phyloP scores from a whole-genome alignment of 1,284 basidiomycete genomes.

The Spongispora temasekensis region DNA sequence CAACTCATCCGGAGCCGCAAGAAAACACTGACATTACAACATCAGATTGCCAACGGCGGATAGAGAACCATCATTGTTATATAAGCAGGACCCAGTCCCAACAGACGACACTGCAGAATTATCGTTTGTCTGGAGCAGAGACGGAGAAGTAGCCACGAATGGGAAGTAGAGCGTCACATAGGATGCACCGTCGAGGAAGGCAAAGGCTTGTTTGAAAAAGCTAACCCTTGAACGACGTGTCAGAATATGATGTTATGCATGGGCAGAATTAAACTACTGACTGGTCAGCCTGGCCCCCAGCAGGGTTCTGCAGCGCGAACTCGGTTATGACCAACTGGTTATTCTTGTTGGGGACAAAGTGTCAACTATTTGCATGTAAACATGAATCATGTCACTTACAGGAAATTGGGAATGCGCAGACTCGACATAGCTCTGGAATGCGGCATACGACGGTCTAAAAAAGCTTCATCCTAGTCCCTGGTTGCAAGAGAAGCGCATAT shows the following conservation, averaged over 20 bases:
- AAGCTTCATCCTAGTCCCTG: not conserved
- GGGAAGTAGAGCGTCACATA: conserved; percentile 41
- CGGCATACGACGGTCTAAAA: conserved; percentile 21
- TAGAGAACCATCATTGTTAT: conserved; percentile 20
- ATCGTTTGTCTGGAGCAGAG: conserved; percentile 21
- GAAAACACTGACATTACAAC: conserved; percentile 4
- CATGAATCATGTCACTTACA: conserved; percentile 11
- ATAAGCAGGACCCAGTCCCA: conserved; percentile 33
- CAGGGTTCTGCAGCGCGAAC: conserved; percentile 35
- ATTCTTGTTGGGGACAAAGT: conserved; percentile 3
- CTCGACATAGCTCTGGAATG: conserved; percentile 32
- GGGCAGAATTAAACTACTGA: conserved; percentile 16
- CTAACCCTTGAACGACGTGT: conserved; percentile 20
- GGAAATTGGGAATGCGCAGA: conserved; percentile 34
- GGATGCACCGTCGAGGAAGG: conserved; percentile 32
- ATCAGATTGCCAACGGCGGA: conserved; percentile 27
- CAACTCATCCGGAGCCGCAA: no score
- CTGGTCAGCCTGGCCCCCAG: conserved; percentile 37
- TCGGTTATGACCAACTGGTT: conserved; percentile 30
- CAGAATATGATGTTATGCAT: not conserved
- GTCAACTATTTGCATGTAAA: conserved; percentile 9
- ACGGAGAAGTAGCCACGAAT: conserved; percentile 33
- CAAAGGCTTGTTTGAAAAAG: conserved; percentile 36
- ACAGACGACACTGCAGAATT: conserved; percentile 6
- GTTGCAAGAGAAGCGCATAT: not conserved